phyloP scores from a whole-genome alignment of 345 rosid genomes.

The Gossypium arboreum region DNA sequence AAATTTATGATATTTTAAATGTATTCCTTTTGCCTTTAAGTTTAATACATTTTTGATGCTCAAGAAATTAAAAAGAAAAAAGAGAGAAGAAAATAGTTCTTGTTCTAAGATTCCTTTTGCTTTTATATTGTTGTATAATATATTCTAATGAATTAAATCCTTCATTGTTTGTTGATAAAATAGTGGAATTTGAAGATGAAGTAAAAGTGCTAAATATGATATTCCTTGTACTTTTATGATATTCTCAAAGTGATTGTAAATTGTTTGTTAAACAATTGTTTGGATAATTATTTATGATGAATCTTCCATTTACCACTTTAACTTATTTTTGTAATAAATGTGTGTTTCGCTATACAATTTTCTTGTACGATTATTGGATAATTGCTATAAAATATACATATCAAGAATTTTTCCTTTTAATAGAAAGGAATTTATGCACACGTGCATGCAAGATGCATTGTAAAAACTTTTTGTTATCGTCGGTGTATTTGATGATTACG shows the following conservation, averaged over 20 bases:
- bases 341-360: not conserved
- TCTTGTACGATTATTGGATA: not conserved
- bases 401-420: too few species aligned
- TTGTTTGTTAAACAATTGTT: not conserved
- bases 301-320: not conserved
- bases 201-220: not conserved
- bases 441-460: too few species aligned
- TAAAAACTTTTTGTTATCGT: not conserved
- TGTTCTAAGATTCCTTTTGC: too few species aligned
- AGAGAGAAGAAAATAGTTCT: too few species aligned
- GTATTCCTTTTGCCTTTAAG: too few species aligned
- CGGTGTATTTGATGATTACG: not conserved
- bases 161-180: not conserved
- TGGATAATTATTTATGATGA: too few species aligned
- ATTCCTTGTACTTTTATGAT: not conserved
- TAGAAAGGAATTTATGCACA: not conserved
- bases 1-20: too few species aligned
- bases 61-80: too few species aligned
- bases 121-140: not conserved
- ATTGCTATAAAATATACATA: not conserved
- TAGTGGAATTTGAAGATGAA: not conserved
- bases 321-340: not conserved
- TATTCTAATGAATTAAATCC: not conserved
- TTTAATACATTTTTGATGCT: too few species aligned
- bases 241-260: not conserved